Conservation (phyloP, 192 early-diverging fungal genomes). For the Linnemannia elongata region DNA sequence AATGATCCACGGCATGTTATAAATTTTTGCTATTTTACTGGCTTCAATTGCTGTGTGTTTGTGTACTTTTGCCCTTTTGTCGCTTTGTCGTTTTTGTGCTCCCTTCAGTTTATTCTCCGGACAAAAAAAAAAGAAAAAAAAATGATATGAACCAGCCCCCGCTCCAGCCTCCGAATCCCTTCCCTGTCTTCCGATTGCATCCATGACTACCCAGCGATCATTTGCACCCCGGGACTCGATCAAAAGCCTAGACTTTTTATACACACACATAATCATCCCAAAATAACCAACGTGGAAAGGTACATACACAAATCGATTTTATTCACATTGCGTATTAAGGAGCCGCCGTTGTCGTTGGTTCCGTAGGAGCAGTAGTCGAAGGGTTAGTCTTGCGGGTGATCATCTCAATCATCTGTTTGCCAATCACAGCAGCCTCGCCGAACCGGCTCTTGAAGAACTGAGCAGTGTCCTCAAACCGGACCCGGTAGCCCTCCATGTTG, state of each 20-base stretch:
- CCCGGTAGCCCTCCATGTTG: slow-evolving; percentile 85
- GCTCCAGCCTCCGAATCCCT: not conserved
- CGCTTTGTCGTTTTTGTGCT: not conserved
- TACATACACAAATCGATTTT: not conserved
- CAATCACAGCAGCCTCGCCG: slow-evolving; percentile 65
- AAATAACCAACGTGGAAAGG: no score
- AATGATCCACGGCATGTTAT: no score
- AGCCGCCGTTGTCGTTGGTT: not conserved
- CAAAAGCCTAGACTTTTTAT: no score
- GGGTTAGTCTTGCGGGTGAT: slow-evolving; percentile 63
- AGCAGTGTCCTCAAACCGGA: slow-evolving; percentile 86
- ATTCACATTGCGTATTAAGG: not conserved
- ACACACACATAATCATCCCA: no score
- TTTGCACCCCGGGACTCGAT: no score
- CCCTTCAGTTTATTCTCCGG: slow-evolving; percentile 1
- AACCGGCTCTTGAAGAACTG: slow-evolving; percentile 84
- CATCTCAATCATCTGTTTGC: slow-evolving; percentile 71
- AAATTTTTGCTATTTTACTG: no score
- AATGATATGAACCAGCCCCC: not conserved
- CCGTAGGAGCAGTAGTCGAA: not conserved
- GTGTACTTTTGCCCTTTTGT: not conserved
- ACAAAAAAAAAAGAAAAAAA: not conserved
- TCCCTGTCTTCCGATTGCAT: not conserved
- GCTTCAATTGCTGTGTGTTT: not conserved
- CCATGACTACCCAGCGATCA: no score